A percentile compares a stretch with the other conserved stretches of the same genome.
Evolutionary conservation across 2,329 filamentous ascomycete genomes (phyloP).

Genomic region (Lomentospora prolificans): DNA sequence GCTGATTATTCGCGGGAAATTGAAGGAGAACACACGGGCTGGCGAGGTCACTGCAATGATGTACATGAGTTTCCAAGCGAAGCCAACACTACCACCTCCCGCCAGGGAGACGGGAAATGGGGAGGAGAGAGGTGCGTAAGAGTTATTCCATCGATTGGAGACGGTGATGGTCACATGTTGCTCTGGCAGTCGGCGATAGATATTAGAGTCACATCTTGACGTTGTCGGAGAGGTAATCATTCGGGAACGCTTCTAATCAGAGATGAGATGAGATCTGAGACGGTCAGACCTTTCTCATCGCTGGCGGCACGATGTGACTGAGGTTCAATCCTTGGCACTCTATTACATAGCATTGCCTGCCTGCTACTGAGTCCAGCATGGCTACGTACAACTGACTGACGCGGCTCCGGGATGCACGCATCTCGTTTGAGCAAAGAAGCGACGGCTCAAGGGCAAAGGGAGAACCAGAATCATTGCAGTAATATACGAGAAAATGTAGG

Average conservation of each 20-base stretch:
- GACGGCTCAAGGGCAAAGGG: no score
- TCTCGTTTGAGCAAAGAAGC: background rate
- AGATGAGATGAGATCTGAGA: no score
- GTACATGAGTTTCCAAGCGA: background rate
- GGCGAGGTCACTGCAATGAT: background rate
- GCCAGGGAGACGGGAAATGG: background rate
- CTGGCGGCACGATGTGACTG: no score
- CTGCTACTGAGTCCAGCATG: no score
- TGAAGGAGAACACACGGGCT: background rate
- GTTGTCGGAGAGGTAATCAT: no score
- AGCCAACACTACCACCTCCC: background rate
- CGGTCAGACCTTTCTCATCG: no score
- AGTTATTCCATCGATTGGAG: background rate
- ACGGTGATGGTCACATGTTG: background rate
- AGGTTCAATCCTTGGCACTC: no score
- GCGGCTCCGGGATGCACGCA: background rate
- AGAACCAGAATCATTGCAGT: no score
- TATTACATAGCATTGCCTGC: no score
- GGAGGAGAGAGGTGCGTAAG: background rate
- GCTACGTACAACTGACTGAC: background rate
- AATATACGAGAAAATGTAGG: background rate
- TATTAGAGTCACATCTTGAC: no score
- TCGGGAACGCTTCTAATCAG: no score
- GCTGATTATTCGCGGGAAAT: background rate
- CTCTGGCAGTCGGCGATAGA: background rate